A percentile compares a stretch with the other conserved stretches of the same genome.
These are phyloP conservation scores for Xanthoconium separans DNA, from an alignment of 1,284 basidiomycete species.

Conservation along the genomic window DNA sequence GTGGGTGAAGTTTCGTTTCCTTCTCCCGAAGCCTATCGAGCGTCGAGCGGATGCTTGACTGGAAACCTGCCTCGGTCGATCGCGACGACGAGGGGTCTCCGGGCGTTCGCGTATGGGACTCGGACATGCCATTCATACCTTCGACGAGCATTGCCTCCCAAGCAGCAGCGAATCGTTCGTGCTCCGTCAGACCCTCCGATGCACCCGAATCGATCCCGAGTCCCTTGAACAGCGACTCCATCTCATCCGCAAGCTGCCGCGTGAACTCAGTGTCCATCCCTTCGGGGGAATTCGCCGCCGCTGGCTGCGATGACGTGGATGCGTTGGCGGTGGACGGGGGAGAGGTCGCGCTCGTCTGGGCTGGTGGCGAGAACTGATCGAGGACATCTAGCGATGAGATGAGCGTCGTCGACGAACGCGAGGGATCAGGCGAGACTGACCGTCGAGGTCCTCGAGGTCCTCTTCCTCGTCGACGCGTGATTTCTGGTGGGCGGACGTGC, in stretches of 20 bases:
- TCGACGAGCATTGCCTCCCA: slow-evolving; percentile 79
- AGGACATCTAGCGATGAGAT: slow-evolving; percentile 49
- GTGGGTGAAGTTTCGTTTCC: slow-evolving; percentile 51
- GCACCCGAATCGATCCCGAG: slow-evolving; percentile 43
- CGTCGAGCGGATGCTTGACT: slow-evolving; percentile 40
- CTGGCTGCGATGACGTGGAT: slow-evolving; percentile 31
- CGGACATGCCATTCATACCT: slow-evolving; percentile 54
- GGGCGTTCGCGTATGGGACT: slow-evolving; percentile 4
- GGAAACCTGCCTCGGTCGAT: slow-evolving; percentile 33
- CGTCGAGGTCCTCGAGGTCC: slow-evolving; percentile 75
- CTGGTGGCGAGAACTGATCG: slow-evolving; percentile 42
- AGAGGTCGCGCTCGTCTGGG: neutral
- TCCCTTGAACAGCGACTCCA: slow-evolving; percentile 83
- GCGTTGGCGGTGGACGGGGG: slow-evolving; percentile 17
- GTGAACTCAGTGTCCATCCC: slow-evolving; percentile 24
- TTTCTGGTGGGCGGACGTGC: slow-evolving; percentile 5
- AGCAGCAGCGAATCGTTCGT: slow-evolving; percentile 55
- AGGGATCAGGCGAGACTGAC: slow-evolving; percentile 36
- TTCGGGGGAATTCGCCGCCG: slow-evolving; percentile 26
- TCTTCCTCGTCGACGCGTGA: slow-evolving; percentile 48
- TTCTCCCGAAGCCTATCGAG: slow-evolving; percentile 81
- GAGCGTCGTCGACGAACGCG: slow-evolving; percentile 3
- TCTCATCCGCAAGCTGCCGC: slow-evolving; percentile 71
- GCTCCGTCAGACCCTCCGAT: slow-evolving; percentile 29
- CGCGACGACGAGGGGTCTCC: slow-evolving; percentile 5